phyloP scores from a whole-genome alignment of 2,329 filamentous ascomycete species.

The Epichloe festucae region DNA sequence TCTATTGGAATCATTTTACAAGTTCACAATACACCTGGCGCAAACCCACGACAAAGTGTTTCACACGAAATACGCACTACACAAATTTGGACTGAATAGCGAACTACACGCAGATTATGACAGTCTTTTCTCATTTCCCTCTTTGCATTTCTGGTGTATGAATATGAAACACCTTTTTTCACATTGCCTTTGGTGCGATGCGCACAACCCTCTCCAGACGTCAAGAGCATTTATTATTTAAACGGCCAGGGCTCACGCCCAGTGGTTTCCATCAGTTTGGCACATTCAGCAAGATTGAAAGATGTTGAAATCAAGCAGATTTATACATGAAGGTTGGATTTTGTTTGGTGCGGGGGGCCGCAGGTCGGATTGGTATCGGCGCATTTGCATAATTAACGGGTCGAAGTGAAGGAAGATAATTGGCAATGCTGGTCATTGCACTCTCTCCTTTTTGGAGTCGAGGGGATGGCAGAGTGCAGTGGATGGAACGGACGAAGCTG shows the following conservation, averaged over 20 bases:
- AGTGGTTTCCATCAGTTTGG: background rate
- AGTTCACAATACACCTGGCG: background rate
- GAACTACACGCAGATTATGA: background rate
- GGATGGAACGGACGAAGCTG: background rate
- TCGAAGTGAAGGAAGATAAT: background rate
- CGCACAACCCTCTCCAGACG: too few species aligned
- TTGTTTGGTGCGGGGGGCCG: background rate
- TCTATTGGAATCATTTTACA: background rate
- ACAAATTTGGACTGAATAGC: background rate
- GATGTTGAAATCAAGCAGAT: background rate
- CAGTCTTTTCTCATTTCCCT: background rate
- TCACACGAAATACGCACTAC: background rate
- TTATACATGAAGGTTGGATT: background rate
- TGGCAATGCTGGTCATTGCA: slow-evolving; percentile 7
- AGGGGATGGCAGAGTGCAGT: slow-evolving; percentile 2
- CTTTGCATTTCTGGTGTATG: background rate
- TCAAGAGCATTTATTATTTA: background rate
- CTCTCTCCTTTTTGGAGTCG: slow-evolving; percentile 2
- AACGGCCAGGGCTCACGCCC: background rate
- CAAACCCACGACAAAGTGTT: background rate
- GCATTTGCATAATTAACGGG: background rate
- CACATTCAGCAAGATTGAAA: background rate
- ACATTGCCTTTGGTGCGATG: background rate
- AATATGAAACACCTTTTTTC: background rate
- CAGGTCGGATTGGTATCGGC: background rate